Base-by-base conservation (phyloP, 306 rosid species). In the Senna siamea region DNA sequence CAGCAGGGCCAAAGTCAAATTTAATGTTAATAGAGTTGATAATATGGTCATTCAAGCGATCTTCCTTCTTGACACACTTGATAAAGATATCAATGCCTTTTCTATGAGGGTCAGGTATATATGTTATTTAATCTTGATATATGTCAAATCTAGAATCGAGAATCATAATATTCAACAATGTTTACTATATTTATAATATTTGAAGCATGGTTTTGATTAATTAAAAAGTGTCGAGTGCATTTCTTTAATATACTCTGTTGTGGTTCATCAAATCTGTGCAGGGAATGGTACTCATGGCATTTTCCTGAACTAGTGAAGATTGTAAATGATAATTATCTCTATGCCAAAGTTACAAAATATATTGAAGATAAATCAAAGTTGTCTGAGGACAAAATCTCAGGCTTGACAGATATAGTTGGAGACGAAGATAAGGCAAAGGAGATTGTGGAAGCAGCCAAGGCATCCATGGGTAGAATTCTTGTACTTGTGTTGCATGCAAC, bases 271-370 rank as follows among this genome's bases (percentile, higher is more conserved):
- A 50, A 52, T 61, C 9, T 70, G 26, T 85, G 82, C 85, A 94
- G 99, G 78, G 99, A 94, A 80, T 94, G 99, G 98, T 94, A 90
- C 76, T 94, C 99, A 0, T 94, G 99, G 99, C 99, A 94, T 84
- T 94, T 94, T 72, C 99, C 99, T 22, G 99, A 94, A 50, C 77
- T 94, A 83, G 98, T 83, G 84, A 95, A 90, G 91, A 95, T 95
- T 55, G 89, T 95, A 41, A 90, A 82, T 69, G 99, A 92, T 81
- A 92, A 95, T 76, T 95, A 92, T 79, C 84, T 95, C 15, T 95
- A 90, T 80, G 95, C 96, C 18, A 88, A 85, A 87, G 84, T 90
- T 64, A 52, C 96, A 23, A 95, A 92, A 71, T 92, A 7, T 69
- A 92, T 92, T 38, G 83, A 86, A 78, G 99, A 95, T 76, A 95